Evolutionary conservation across 441 rosid species (phyloP).

Genomic region (Populus hybrid): DNA sequence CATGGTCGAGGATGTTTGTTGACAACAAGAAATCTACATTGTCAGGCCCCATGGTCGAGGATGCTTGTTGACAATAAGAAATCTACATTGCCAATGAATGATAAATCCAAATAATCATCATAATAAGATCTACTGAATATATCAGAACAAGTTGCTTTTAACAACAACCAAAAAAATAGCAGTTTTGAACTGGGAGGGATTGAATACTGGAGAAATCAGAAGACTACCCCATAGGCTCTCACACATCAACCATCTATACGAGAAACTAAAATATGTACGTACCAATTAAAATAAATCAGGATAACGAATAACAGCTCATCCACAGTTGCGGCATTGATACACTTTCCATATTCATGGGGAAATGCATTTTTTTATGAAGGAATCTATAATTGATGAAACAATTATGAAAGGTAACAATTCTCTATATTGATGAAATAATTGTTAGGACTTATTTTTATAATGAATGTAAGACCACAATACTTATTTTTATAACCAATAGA

Average conservation of each 20-base stretch:
- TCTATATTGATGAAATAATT: conserved; percentile 1
- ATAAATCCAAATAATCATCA: neutral
- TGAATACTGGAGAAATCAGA: too few species aligned
- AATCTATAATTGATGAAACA: neutral
- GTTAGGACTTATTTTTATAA: neutral
- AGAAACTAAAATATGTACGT: neutral
- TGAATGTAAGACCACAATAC: neutral
- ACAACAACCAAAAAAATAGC: neutral
- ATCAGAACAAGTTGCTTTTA: neutral
- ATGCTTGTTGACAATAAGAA: too few species aligned
- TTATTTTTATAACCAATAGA: neutral
- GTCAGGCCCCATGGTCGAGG: too few species aligned
- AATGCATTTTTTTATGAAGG: neutral
- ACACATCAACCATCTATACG: neutral
- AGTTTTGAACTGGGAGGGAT: neutral
- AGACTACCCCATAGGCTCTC: neutral
- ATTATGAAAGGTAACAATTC: neutral
- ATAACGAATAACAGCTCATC: neutral
- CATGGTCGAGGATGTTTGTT: too few species aligned
- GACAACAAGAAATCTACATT: too few species aligned
- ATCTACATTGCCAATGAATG: neutral
- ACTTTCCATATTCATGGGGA: neutral
- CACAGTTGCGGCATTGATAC: neutral
- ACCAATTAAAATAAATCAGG: neutral
- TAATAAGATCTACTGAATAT: neutral